A percentile compares a stretch with the other conserved stretches of the same genome.
Evolutionary conservation across 2,329 filamentous ascomycete species (phyloP).

Genomic region (Botrytis cinerea): DNA sequence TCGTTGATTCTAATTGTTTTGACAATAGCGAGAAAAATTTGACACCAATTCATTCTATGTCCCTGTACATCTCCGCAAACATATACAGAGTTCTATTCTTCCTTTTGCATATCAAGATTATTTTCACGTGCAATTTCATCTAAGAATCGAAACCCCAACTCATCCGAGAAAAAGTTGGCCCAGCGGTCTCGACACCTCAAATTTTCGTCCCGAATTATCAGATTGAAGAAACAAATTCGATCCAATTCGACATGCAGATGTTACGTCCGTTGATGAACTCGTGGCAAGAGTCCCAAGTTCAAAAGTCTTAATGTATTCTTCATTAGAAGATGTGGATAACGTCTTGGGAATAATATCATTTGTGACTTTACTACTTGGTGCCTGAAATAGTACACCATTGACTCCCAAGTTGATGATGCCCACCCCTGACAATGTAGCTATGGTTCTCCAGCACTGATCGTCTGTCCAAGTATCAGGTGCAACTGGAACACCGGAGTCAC

Average conservation of each 20-base stretch:
- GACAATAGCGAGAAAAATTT: no score
- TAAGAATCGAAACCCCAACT: not conserved
- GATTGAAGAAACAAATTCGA: not conserved
- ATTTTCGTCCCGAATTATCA: not conserved
- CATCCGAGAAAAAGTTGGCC: not conserved
- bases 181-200: not conserved
- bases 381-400: conserved; percentile 27
- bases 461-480: conserved; percentile 20
- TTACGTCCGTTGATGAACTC: not conserved
- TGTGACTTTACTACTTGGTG: conserved; percentile 25
- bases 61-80: no score
- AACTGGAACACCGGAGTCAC: no score
- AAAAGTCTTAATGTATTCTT: not conserved
- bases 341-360: conserved; percentile 4
- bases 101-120: not conserved
- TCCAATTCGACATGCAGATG: not conserved
- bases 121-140: not conserved
- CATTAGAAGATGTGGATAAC: not conserved
- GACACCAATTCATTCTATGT: no score
- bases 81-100: no score
- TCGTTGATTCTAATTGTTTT: no score
- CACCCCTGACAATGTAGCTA: conserved; percentile 26
- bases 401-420: conserved; percentile 26
- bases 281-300: not conserved
- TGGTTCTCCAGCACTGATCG: conserved; percentile 23